Evolutionary conservation across 805 yeast genomes (phyloP).

Genomic region (Spathaspora sp.): DNA sequence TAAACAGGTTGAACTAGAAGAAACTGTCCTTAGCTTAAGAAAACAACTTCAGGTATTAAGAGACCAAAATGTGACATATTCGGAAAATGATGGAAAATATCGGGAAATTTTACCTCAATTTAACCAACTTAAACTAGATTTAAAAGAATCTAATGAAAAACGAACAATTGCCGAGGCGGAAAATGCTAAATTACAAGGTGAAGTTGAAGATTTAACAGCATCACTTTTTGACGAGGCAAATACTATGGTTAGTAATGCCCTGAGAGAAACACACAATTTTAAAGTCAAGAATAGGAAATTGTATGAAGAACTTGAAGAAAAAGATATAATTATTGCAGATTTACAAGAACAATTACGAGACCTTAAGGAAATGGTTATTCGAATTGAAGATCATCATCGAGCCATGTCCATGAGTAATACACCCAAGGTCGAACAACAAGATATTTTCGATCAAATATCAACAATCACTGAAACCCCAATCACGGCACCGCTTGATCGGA

Average conservation of each 20-base stretch:
- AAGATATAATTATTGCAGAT: slow-evolving; percentile 61
- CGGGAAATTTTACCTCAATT: slow-evolving; percentile 26
- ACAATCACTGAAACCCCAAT: neutral
- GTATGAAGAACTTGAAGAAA: slow-evolving; percentile 54
- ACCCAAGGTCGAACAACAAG: slow-evolving; percentile 8
- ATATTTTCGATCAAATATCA: slow-evolving; percentile 2
- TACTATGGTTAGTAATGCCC: slow-evolving; percentile 77
- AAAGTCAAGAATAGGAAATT: slow-evolving; percentile 58
- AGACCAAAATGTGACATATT: slow-evolving; percentile 18
- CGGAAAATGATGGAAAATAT: slow-evolving; percentile 18
- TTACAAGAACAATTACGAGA: slow-evolving; percentile 65
- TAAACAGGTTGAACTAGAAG: slow-evolving; percentile 54
- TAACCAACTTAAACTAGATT: slow-evolving; percentile 24
- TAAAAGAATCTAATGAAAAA: slow-evolving; percentile 15
- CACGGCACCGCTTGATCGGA: neutral
- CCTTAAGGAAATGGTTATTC: slow-evolving; percentile 57
- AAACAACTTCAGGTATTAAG: slow-evolving; percentile 29
- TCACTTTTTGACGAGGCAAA: slow-evolving; percentile 82
- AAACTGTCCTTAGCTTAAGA: slow-evolving; percentile 37
- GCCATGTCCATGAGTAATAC: slow-evolving; percentile 1
- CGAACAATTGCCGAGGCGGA: slow-evolving; percentile 55
- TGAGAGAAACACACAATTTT: slow-evolving; percentile 58
- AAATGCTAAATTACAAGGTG: slow-evolving; percentile 58
- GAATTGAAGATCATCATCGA: slow-evolving; percentile 44
- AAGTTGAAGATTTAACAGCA: slow-evolving; percentile 76